These are phyloP conservation scores for Diaporthe sp. DNA, from an alignment of 2,329 filamentous ascomycete species.

Conservation along the genomic window DNA sequence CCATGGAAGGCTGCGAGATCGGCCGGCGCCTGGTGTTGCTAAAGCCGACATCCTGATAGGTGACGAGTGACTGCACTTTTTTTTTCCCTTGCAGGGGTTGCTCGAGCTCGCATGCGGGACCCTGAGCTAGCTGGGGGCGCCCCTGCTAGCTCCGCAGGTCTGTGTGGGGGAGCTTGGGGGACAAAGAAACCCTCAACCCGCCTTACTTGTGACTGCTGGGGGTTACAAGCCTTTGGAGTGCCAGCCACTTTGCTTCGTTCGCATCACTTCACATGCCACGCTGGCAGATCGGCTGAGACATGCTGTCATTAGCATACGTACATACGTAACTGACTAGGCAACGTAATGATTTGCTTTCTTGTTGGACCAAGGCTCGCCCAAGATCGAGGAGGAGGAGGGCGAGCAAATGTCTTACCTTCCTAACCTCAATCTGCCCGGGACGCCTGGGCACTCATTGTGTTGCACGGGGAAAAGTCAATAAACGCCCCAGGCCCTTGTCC, in stretches of 20 bases:
- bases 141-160: conserved; percentile 19
- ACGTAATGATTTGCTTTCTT: neutral
- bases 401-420: neutral
- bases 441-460: conserved; percentile 7
- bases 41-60: conserved; percentile 20
- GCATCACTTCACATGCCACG: conserved; percentile 16
- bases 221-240: neutral
- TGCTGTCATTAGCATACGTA: neutral
- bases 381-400: neutral
- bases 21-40: conserved; percentile 13
- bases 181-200: conserved; percentile 13
- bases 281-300: conserved; percentile 17
- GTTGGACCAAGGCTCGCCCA: neutral
- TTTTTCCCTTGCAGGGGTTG: conserved; percentile 24
- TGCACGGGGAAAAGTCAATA: conserved; percentile 8
- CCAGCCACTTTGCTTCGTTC: neutral
- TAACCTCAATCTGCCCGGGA: neutral
- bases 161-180: conserved; percentile 31
- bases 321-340: neutral
- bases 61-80: neutral
- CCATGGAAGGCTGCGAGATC: conserved; percentile 15
- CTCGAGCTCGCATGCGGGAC: conserved; percentile 23
- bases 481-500: conserved; percentile 6
- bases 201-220: neutral
- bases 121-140: conserved; percentile 11